A percentile compares a stretch with the other conserved stretches of the same genome.
phyloP scores from a whole-genome alignment of 768 basidiomycete genomes.

The Multifurca ochricompacta region DNA sequence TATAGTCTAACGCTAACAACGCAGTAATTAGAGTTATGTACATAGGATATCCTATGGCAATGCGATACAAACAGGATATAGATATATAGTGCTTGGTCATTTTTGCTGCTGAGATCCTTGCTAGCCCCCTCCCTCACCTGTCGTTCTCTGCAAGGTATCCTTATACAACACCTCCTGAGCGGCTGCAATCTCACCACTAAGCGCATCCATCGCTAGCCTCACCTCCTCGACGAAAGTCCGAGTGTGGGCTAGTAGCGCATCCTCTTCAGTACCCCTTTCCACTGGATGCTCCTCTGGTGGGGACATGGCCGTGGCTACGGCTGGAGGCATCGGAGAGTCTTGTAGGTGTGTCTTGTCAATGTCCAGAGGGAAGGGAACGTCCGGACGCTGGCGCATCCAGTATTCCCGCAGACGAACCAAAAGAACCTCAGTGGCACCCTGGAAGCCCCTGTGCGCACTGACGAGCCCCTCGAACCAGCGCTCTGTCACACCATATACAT shows the following conservation, averaged over 20 bases:
- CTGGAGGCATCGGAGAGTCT: neutral
- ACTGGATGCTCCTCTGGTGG: neutral
- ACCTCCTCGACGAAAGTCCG: slow-evolving; percentile 16
- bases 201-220: slow-evolving; percentile 12
- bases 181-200: slow-evolving; percentile 4
- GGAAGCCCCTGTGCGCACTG: slow-evolving; percentile 26
- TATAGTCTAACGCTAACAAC: no score
- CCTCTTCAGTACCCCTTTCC: neutral
- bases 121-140: neutral
- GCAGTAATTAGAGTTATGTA: neutral
- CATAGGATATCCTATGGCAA: neutral
- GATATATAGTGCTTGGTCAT: neutral
- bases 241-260: slow-evolving; percentile 1
- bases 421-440: slow-evolving; percentile 23
- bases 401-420: slow-evolving; percentile 23
- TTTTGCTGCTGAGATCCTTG: neutral
- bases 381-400: slow-evolving; percentile 25
- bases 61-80: neutral
- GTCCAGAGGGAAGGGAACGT: slow-evolving; percentile 22
- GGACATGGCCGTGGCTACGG: neutral
- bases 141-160: neutral
- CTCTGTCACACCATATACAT: slow-evolving; percentile 27
- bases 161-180: neutral
- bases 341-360: slow-evolving; percentile 7
- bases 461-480: slow-evolving; percentile 29